phyloP scores from a whole-genome alignment of 495 filamentous ascomycete genomes.

The Aspergillus asperescens region DNA sequence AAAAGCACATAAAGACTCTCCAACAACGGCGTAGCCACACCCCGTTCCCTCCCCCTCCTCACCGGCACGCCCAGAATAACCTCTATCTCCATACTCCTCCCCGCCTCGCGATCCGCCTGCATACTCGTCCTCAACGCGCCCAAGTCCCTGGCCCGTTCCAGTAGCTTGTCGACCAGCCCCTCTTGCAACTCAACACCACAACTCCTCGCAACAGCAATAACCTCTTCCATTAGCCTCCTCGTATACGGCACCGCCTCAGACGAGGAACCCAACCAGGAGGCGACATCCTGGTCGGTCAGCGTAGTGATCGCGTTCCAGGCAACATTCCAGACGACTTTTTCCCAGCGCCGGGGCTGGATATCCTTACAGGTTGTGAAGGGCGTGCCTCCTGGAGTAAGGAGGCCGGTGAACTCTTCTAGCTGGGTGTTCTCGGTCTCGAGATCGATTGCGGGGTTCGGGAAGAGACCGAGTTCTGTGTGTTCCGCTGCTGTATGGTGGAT shows the following conservation, averaged over 20 bases:
- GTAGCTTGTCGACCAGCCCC: constrained; percentile 35
- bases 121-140: constrained; percentile 48
- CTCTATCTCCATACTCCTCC: constrained; percentile 50
- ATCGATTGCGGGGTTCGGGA: constrained; percentile 30
- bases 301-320: constrained; percentile 51
- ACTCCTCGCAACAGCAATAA: constrained; percentile 42
- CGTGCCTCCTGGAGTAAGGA: constrained; percentile 37
- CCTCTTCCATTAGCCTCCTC: constrained; percentile 42
- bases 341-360: constrained; percentile 47
- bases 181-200: constrained; percentile 40
- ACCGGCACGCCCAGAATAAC: constrained; percentile 52
- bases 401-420: constrained; percentile 26
- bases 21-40: constrained; percentile 42
- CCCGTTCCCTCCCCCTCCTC: constrained; percentile 44
- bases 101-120: constrained; percentile 47
- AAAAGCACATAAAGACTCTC: constrained; percentile 45
- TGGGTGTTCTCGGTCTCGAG: background rate
- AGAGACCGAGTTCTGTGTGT: constrained; percentile 43
- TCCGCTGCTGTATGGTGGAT: constrained; percentile 45
- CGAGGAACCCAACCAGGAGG: constrained; percentile 42
- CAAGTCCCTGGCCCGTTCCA: constrained; percentile 39
- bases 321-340: constrained; percentile 52
- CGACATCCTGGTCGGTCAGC: constrained; percentile 46
- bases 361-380: constrained; percentile 35
- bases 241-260: constrained; percentile 41